A percentile compares a stretch with the other conserved stretches of the same genome.
Evolutionary conservation across 805 yeast species (phyloP).

Genomic region (Komagataella mondaviorum): DNA sequence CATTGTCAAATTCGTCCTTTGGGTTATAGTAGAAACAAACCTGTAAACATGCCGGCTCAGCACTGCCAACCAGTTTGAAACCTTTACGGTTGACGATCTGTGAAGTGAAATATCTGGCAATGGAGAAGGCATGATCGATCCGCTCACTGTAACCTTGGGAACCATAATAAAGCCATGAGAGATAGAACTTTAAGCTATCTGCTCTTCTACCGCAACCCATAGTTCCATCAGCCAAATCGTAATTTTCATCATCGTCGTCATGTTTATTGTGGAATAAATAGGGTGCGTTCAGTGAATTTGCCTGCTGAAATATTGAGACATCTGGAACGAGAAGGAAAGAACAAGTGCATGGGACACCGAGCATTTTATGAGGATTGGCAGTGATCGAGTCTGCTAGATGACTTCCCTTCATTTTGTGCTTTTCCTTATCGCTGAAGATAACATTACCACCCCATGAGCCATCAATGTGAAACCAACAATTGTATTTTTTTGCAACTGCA

Average conservation of each 20-base stretch:
- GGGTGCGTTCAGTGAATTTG: constrained; percentile 71
- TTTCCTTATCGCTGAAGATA: constrained; percentile 41
- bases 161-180: constrained; percentile 79
- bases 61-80: constrained; percentile 41
- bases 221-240: constrained; percentile 78
- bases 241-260: constrained; percentile 34
- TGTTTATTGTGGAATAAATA: constrained; percentile 58
- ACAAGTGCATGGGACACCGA: constrained; percentile 74
- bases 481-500: constrained; percentile 34
- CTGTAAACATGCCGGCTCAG: constrained; percentile 67
- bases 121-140: constrained; percentile 58
- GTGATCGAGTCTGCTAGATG: constrained; percentile 66
- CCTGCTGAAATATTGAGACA: constrained; percentile 46
- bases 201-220: constrained; percentile 89
- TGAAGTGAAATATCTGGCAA: constrained; percentile 48
- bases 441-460: constrained; percentile 91
- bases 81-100: constrained; percentile 23
- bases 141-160: constrained; percentile 47
- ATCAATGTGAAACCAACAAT: constrained; percentile 74
- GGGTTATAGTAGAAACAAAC: constrained; percentile 71
- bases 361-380: constrained; percentile 75
- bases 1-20: constrained; percentile 7
- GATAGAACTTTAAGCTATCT: constrained; percentile 64
- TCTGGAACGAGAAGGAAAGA: constrained; percentile 68
- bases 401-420: constrained; percentile 37